These are phyloP conservation scores for Exserohilum rostratum DNA, from an alignment of 2,329 filamentous ascomycete genomes.

Conservation along the genomic window DNA sequence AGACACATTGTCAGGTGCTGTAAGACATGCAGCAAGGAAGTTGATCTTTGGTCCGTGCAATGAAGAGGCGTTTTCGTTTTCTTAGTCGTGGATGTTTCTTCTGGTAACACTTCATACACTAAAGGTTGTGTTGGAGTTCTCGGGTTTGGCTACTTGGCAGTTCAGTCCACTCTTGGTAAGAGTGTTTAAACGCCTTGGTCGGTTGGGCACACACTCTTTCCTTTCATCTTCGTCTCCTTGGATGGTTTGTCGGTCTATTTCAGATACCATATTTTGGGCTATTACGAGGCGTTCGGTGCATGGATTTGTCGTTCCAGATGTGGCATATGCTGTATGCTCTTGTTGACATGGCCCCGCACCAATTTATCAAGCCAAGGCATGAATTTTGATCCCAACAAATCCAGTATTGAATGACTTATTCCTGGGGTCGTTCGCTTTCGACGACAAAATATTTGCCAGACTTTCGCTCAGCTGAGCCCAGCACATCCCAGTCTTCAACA, in stretches of 20 bases:
- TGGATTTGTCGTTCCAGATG: background rate
- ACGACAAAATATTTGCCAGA: conserved; percentile 80
- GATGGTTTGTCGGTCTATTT: background rate
- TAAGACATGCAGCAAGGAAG: conserved; percentile 19
- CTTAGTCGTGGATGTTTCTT: background rate
- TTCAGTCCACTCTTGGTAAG: background rate
- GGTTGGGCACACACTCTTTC: too few relatives aligned
- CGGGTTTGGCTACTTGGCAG: background rate
- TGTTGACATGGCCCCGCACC: background rate
- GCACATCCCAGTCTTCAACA: conserved; percentile 72
- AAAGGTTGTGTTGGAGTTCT: background rate
- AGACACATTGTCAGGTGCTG: conserved; percentile 24
- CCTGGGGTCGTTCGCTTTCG: conserved; percentile 60
- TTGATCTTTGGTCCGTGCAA: background rate
- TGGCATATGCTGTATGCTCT: background rate
- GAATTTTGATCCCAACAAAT: background rate
- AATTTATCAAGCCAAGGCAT: background rate
- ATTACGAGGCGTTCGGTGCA: background rate
- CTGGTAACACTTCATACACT: background rate
- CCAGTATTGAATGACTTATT: conserved; percentile 17
- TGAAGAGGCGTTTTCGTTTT: background rate
- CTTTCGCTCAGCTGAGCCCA: conserved; percentile 69
- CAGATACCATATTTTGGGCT: background rate
- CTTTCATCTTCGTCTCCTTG: background rate
- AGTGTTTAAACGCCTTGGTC: background rate